phyloP scores from a whole-genome alignment of 2,329 filamentous ascomycete genomes.

The Fusarium sp. region DNA sequence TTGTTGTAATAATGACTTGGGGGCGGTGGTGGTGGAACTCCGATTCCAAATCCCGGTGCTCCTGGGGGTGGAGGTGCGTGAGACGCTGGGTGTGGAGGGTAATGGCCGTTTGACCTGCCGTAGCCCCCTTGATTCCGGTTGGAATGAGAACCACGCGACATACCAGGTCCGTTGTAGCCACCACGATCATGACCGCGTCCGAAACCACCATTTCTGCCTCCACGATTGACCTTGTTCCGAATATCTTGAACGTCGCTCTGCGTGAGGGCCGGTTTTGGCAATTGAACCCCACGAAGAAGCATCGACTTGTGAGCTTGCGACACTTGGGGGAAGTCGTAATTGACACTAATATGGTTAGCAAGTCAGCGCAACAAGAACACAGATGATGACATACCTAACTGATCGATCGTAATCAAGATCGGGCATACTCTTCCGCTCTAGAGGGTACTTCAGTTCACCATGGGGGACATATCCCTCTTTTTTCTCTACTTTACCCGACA shows the following conservation, averaged over 20 bases:
- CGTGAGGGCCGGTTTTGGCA: slow-evolving; percentile 78
- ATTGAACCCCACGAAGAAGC: slow-evolving; percentile 85
- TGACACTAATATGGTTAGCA: slow-evolving; percentile 70
- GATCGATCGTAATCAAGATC: slow-evolving; percentile 87
- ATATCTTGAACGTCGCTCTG: slow-evolving; percentile 80
- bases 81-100: slow-evolving; percentile 19
- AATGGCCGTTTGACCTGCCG: slow-evolving; percentile 33
- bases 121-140: slow-evolving; percentile 42
- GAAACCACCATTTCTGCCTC: slow-evolving; percentile 49
- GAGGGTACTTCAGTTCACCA: slow-evolving; percentile 81
- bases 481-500: slow-evolving; percentile 85
- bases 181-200: slow-evolving; percentile 46
- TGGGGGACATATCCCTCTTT: slow-evolving; percentile 88
- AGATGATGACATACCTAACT: slow-evolving; percentile 72
- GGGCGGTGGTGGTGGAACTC: slow-evolving; percentile 52
- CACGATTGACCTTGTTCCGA: slow-evolving; percentile 72
- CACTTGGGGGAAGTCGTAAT: slow-evolving; percentile 84
- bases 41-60: slow-evolving; percentile 51
- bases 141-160: slow-evolving; percentile 39
- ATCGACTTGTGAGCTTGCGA: slow-evolving; percentile 89
- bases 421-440: slow-evolving; percentile 78
- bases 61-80: slow-evolving; percentile 52
- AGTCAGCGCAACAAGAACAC: not conserved
- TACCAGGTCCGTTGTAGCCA: slow-evolving; percentile 48
- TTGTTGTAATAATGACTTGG: slow-evolving; percentile 42